Evolutionary conservation across 176 grass and related monocot species (phyloP), one percentile per base, ranked within the genome.

Genomic region (Avena eriantha): DNA sequence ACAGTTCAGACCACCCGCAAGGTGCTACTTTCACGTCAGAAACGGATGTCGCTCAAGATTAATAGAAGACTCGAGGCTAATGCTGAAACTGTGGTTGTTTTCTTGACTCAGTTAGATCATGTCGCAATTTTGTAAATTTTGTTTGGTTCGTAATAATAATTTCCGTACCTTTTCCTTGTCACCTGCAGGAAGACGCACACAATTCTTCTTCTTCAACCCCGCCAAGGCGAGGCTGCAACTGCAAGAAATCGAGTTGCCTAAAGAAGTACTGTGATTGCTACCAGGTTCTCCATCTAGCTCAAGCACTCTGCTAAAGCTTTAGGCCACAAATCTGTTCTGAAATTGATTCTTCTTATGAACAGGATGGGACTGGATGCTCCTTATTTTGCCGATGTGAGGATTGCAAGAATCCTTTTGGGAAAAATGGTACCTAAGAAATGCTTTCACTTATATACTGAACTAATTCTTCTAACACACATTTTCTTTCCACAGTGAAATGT

Each of bases 231-330:
- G 86, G 92, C 70, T 93, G 92, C 79, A 93, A 86, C 61, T 93
- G 92, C 92, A 93, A 93, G 88, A 93, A 93, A 80, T 93, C 92
- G 76, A 93, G 86, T 86, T 93, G 92, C 83, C 83, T 90, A 56
- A 93, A 93, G 86, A 93, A 93, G 88, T 93, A 93, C 36, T 93
- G 92, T 56, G 92, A 93, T 69, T 93, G 92, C 67, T 93, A 93
- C 70, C 92, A 93, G 92, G 92, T 93, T 80, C 69, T 17, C 76
- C n/a, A 72, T 90, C 81, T 85, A 49, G 34, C 10, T 84, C 35
- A 58, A 77, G 17, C 16, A 39, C 73, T 81, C 68, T 16, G 19
- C 53, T 74, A 63, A 64, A 66, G 9, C 10, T 53, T 58, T 87
- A 3, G 15, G 5, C 1, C 68, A 22, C n/a, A 26, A 23, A 23